A percentile compares a stretch with the other conserved stretches of the same genome.
Conservation (phyloP, 2,329 filamentous ascomycete genomes). For the Fusarium dlaminii region DNA sequence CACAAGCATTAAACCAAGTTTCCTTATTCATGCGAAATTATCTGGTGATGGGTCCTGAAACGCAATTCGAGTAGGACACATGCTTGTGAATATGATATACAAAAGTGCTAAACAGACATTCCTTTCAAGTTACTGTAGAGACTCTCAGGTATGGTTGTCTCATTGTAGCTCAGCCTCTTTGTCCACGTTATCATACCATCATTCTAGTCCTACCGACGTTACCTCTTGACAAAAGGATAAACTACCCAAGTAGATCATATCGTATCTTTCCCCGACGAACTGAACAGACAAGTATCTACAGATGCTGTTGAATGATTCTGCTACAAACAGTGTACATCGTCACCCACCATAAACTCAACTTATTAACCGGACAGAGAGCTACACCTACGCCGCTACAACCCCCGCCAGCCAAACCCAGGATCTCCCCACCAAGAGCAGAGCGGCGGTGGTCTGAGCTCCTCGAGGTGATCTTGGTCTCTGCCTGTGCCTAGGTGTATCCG, state of each 20-base stretch:
- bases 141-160: not conserved
- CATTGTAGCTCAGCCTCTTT: constrained; percentile 11
- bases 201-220: not conserved
- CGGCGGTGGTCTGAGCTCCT: constrained; percentile 29
- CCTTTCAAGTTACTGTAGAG: not conserved
- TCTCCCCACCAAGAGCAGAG: constrained; percentile 17
- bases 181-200: constrained; percentile 4
- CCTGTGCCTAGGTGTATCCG: not conserved
- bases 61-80: constrained; percentile 20
- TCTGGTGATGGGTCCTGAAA: constrained; percentile 13
- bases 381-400: constrained; percentile 15
- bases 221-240: not conserved
- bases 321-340: constrained; percentile 27
- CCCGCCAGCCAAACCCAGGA: constrained; percentile 14
- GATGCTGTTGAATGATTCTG: not conserved
- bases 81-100: not conserved
- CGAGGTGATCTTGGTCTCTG: not conserved
- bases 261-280: not conserved
- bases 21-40: constrained; percentile 9
- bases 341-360: constrained; percentile 18
- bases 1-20: constrained; percentile 12
- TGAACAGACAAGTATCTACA: not conserved
- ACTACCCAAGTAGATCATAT: not conserved
- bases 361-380: not conserved
- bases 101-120: constrained; percentile 14